A percentile compares a stretch with the other conserved stretches of the same genome.
phyloP scores from a whole-genome alignment of 768 basidiomycete species.

The Suillus brevipes region DNA sequence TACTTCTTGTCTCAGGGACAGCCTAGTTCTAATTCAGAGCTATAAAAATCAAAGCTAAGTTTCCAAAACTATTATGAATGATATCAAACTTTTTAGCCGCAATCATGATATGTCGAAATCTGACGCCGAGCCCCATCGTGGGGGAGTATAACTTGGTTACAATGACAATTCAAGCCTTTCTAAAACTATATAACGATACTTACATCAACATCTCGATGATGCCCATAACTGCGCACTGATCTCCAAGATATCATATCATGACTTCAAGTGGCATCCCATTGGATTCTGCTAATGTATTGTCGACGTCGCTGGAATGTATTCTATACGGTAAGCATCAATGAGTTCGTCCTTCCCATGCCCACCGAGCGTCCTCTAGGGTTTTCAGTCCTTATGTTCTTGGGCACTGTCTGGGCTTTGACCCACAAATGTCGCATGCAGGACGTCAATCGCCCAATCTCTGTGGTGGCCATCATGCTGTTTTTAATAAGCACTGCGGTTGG shows the following conservation, averaged over 20 bases:
- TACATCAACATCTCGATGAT: neutral
- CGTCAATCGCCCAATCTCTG: conserved; percentile 17
- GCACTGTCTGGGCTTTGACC: neutral
- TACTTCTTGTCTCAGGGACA: neutral
- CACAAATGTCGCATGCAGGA: neutral
- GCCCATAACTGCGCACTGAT: neutral
- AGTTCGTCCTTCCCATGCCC: neutral
- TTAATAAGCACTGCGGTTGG: conserved; percentile 22
- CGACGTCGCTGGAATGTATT: neutral
- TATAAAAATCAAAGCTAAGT: neutral
- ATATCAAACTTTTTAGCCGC: neutral
- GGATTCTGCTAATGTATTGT: neutral
- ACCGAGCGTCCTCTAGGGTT: neutral
- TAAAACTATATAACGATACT: neutral
- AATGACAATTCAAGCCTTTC: neutral
- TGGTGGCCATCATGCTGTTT: conserved; percentile 19
- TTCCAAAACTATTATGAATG: neutral
- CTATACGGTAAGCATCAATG: neutral
- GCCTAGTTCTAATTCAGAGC: neutral
- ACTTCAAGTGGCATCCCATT: neutral
- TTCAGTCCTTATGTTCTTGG: neutral
- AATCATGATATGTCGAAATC: neutral
- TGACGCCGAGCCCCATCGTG: neutral
- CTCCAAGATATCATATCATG: neutral
- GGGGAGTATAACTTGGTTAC: neutral